A percentile compares a stretch with the other conserved stretches of the same genome.
phyloP scores from a whole-genome alignment of 768 basidiomycete genomes.

The Boletus coccyginus region DNA sequence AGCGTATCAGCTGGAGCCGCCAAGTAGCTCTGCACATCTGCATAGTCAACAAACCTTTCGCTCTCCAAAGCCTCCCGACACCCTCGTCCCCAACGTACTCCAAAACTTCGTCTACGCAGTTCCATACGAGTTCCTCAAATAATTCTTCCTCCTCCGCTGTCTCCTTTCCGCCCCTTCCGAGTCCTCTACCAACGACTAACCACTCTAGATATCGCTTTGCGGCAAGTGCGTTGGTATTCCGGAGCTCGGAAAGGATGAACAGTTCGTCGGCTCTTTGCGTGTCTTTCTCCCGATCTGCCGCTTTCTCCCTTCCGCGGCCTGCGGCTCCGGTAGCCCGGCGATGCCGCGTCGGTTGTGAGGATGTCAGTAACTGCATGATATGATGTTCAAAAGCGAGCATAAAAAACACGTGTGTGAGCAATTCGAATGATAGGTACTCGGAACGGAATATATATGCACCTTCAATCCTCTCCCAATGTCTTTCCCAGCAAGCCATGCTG shows the following conservation, averaged over 20 bases:
- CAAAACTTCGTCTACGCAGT: conserved; percentile 54
- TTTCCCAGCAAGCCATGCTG: conserved; percentile 71
- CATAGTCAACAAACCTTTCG: conserved; percentile 49
- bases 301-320: conserved; percentile 22
- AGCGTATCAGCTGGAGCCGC: not conserved
- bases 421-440: not conserved
- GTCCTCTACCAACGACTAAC: conserved; percentile 65
- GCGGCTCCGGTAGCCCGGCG: conserved; percentile 19
- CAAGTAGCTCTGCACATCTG: not conserved
- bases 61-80: conserved; percentile 63
- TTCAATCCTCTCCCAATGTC: conserved; percentile 70
- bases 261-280: conserved; percentile 24
- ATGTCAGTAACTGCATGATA: conserved; percentile 20
- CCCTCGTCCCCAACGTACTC: conserved; percentile 46
- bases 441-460: conserved; percentile 37
- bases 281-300: conserved; percentile 22
- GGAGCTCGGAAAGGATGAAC: conserved; percentile 28
- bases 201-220: conserved; percentile 78
- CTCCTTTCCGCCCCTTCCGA: conserved; percentile 24
- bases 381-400: not conserved
- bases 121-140: conserved; percentile 62
- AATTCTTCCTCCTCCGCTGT: conserved; percentile 34
- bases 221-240: conserved; percentile 34
- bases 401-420: not conserved
- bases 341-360: conserved; percentile 14